Base-by-base conservation (phyloP, 2,329 filamentous ascomycete genomes). In the Colletotrichum acutatum region DNA sequence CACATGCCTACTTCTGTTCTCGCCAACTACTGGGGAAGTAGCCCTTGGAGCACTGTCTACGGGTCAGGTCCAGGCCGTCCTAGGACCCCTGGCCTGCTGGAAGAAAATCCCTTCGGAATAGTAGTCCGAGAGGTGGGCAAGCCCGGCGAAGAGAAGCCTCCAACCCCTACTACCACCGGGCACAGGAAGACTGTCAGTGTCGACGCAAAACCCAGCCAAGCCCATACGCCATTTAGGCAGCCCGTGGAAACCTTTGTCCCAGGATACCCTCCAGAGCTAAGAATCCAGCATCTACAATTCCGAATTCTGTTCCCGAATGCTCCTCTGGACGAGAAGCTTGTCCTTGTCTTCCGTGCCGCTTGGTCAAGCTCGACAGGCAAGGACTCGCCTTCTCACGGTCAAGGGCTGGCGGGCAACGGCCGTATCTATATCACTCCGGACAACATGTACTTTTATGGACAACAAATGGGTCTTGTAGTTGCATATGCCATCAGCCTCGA, bases 391-490 rank as follows among this genome's bases (percentile, higher is more conserved):
- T 82, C 79, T 66, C 83, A 84, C 19, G 77, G 79, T 1, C 80
- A 52, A 28, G 81, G 79, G 74, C 94, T 98, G 76, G 83, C 86
- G 26, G 88, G 89, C 22, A 89, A 89, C 68, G 89, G 97, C 0
- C 91, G 97, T 66, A 91, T 97, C 28, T 99, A 97, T 80, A 92
- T 98, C 72, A 98, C 96, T 0, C 88, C 92, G 0, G 91, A 93
- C 74, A 93, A 95, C 75, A 91, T 99, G 80, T 98, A 97, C 82
- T 98, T 99, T 80, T 99, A 98, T 83, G 97, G 95, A 77, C 94
- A 98, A 79, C 94, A 98, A 79, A 91, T 98, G 80, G 97, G 97
- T 6, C 88, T 99, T 6, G 93, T 98, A 0, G 88, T 98, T 46
- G 94, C 96, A 1, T 96, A 95, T 63, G 90, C 90, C 19, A 90